Evolutionary conservation across 176 grass and related monocot species (phyloP).

Genomic region (Echinochloa phyllopogon): DNA sequence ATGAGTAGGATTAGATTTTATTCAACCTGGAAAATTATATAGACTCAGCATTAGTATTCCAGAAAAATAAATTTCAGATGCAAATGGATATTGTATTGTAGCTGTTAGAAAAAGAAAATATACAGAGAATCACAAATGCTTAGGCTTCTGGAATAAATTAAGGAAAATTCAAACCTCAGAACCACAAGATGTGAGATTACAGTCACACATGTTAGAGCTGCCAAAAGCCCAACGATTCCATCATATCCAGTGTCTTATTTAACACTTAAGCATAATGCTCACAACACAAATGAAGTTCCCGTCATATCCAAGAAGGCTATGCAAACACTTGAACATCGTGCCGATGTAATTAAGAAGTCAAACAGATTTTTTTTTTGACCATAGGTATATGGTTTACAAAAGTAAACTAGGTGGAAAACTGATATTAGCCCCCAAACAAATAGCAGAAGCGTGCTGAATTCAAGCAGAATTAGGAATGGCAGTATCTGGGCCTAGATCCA

Average conservation of each 20-base stretch:
- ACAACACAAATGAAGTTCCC: not conserved
- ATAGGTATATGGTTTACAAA: not conserved
- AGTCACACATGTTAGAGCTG: slow-evolving; percentile 34
- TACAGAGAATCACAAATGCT: slow-evolving; percentile 18
- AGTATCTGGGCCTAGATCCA: slow-evolving; percentile 1
- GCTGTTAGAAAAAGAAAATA: not conserved
- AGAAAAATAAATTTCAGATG: not conserved
- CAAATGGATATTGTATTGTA: not conserved
- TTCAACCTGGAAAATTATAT: slow-evolving; percentile 41
- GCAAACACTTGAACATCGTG: not conserved
- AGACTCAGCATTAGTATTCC: slow-evolving; percentile 33
- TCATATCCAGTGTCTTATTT: slow-evolving; percentile 37
- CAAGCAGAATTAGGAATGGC: not conserved
- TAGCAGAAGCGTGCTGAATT: not conserved
- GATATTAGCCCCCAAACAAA: not conserved
- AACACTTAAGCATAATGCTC: slow-evolving; percentile 25
- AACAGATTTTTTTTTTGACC: slow-evolving; percentile 16
- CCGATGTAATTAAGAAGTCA: not conserved
- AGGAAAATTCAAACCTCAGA: slow-evolving; percentile 44
- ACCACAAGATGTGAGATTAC: slow-evolving; percentile 7
- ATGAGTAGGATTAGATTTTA: slow-evolving; percentile 25
- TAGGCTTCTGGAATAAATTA: slow-evolving; percentile 31
- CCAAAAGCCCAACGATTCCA: slow-evolving; percentile 33
- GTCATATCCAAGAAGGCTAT: not conserved
- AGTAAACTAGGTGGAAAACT: slow-evolving; percentile 24